Base-by-base conservation (phyloP, 805 yeast genomes). In the Lipomyces sp. region DNA sequence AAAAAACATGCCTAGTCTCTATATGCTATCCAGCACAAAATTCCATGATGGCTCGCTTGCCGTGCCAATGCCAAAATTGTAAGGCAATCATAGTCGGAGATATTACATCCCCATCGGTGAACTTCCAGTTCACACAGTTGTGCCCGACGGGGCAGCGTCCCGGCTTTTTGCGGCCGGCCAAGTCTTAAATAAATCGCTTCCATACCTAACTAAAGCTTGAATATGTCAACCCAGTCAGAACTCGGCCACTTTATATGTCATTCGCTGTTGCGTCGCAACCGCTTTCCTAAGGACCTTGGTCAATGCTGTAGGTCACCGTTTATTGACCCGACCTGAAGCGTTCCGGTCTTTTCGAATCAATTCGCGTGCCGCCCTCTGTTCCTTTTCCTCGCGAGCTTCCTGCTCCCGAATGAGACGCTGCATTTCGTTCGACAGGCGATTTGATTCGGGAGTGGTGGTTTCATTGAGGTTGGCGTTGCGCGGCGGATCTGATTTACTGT, bases 371-470 rank as follows among this genome's bases (percentile, higher is more conserved):
- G 33, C 35, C 29, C 35, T 37, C 10, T 53, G 55, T 45, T 64
- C 67, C 13, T 57, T 54, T 15, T 24, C 58, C 56, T 64, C 67
- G 61, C 67, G 67, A 53, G 29, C 42, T 48, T 48, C 39, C 64
- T 64, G 66, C 60, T 63, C 53, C 30, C 33, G 37, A 45, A 48
- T 42, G 10, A 60, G 62, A 29, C 60, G 57, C 30, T 35, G 58
- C 64, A 57, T 57, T 45, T 33, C 57, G 39, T 51, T 32, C 5
- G 29, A 51, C 30, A 8, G 30, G 33, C 2, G 4, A 11, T 51
- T 51, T 51, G 34, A 51, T 51, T 32, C 29, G 18, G 32, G 8
- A 18, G 15, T 42, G 10, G n/a, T n/a, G 48, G n/a, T 24, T 42
- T n/a, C 32, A 29, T 51, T 24, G 8, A n/a, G 10, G 11, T 24